These are phyloP conservation scores for Aspergillus sp. DNA, from an alignment of 2,329 filamentous ascomycete genomes.

Conservation along the genomic window DNA sequence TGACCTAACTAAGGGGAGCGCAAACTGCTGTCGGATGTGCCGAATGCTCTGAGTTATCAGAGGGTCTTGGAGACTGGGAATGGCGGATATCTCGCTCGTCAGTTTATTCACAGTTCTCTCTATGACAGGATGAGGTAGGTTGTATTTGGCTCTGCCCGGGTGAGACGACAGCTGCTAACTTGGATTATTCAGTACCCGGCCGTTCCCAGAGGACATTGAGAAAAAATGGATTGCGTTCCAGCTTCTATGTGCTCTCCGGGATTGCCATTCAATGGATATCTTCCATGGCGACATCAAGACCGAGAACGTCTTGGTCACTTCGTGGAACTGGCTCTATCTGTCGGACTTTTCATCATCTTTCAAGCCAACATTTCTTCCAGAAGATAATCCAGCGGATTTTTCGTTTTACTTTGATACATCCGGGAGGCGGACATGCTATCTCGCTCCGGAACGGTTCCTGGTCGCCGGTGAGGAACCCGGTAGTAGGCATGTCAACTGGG, in stretches of 20 bases:
- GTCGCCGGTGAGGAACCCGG: conserved; percentile 59
- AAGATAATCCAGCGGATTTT: conserved; percentile 95
- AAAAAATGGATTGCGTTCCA: conserved; percentile 99
- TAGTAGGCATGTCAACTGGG: conserved; percentile 65
- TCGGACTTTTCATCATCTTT: conserved; percentile 96
- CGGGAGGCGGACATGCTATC: conserved; percentile 81
- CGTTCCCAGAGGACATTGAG: conserved; percentile 93
- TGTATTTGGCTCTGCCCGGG: neutral
- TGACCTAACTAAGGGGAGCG: conserved; percentile 57
- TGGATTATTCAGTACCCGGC: conserved; percentile 61
- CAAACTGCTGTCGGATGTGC: conserved; percentile 67
- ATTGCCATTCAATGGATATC: conserved; percentile 80
- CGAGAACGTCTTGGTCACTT: conserved; percentile 92
- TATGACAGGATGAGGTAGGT: conserved; percentile 74
- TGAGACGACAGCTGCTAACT: conserved; percentile 16
- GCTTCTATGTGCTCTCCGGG: conserved; percentile 80
- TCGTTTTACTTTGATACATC: conserved; percentile 97
- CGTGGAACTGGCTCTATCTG: conserved; percentile 98
- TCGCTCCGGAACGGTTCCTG: conserved; percentile 88
- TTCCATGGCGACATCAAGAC: conserved; percentile 99
- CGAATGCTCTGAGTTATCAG: conserved; percentile 86
- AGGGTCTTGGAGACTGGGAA: conserved; percentile 84
- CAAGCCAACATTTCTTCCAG: conserved; percentile 86
- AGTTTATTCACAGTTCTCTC: conserved; percentile 91
- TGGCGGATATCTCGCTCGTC: conserved; percentile 85